Percentiles rank a stretch among this genome's conserved stretches.
Evolutionary conservation across 768 basidiomycete genomes (phyloP).

Genomic region (Podaxis sp.): DNA sequence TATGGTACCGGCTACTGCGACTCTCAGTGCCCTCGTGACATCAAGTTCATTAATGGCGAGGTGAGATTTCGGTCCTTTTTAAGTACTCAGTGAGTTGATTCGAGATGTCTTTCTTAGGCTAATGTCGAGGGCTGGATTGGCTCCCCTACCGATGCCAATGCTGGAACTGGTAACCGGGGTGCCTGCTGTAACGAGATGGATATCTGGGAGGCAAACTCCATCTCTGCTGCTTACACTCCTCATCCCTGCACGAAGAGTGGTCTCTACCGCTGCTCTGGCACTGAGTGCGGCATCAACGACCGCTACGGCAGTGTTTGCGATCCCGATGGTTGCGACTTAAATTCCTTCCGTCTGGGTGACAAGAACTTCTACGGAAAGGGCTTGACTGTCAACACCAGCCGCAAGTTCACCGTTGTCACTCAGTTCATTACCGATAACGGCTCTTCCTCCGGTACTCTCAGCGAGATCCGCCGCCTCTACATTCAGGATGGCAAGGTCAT

Average conservation of each 20-base stretch:
- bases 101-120: not conserved
- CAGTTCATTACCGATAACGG: slow-evolving; percentile 42
- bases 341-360: slow-evolving; percentile 46
- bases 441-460: slow-evolving; percentile 31
- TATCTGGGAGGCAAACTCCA: slow-evolving; percentile 45
- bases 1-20: slow-evolving; percentile 18
- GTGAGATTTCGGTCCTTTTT: not conserved
- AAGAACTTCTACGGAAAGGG: slow-evolving; percentile 38
- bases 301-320: slow-evolving; percentile 35
- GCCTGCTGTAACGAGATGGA: slow-evolving; percentile 47
- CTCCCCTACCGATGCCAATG: slow-evolving; percentile 25
- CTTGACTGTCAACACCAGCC: slow-evolving; percentile 27
- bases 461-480: slow-evolving; percentile 17
- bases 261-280: slow-evolving; percentile 34
- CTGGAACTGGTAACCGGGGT: slow-evolving; percentile 38
- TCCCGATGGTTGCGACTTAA: slow-evolving; percentile 48
- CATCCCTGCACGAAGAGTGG: slow-evolving; percentile 34
- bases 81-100: not conserved
- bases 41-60: slow-evolving; percentile 17
- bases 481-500: slow-evolving; percentile 39
- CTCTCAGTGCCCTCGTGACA: slow-evolving; percentile 16
- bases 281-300: slow-evolving; percentile 25
- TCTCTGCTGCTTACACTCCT: slow-evolving; percentile 40
- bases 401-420: slow-evolving; percentile 27
- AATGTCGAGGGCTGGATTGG: slow-evolving; percentile 13